Base-by-base conservation (phyloP, 345 rosid species). In the Sonneratia alba region DNA sequence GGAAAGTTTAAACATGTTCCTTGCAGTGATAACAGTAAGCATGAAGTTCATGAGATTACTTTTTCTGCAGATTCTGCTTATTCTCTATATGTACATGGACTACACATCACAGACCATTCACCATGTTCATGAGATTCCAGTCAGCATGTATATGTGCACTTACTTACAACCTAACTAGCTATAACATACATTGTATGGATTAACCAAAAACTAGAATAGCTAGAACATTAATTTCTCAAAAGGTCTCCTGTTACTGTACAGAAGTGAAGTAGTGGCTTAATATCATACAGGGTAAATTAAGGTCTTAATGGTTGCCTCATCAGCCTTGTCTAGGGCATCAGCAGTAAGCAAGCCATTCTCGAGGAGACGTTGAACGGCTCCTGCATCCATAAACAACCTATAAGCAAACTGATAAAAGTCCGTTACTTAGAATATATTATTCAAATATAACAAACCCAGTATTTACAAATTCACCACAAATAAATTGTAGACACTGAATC, bases 231-330 rank as follows among this genome's bases (percentile, higher is more conserved):
- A 5, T 32, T 71, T 22, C 7, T 70, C 64, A 53, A 70, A 37
- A 2, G n/a, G 19, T 45, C 10, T 68, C n/a, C 21, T 37, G 9
- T 34, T 3, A 69, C 9, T 9, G 19, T 10, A 1, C 18, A 5
- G 55, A 37, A 38, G 36, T 38, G 18, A 67, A 37, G 15, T 48
- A 63, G 36, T 7, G 51, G 43, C 38, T 27, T 6, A 21, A 15
- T 18, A 71, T 68, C 80, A 34, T 85, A 94, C 98, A 15, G 93
- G 97, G 74, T 94, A 94, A 74, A 94, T 94, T 79, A 94, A 79
- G 70, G 84, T 91, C 79, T 77, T 94, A 66, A 94, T 81, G 72
- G 84, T 75, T 76, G 81, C 81, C 83, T 94, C 98, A 82, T 90
- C 89, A 32, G 98, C 90, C 79, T 82, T 75, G 62, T 88, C 93